Conservation (phyloP, 1,284 basidiomycete genomes). For the Flammula alnicola region DNA sequence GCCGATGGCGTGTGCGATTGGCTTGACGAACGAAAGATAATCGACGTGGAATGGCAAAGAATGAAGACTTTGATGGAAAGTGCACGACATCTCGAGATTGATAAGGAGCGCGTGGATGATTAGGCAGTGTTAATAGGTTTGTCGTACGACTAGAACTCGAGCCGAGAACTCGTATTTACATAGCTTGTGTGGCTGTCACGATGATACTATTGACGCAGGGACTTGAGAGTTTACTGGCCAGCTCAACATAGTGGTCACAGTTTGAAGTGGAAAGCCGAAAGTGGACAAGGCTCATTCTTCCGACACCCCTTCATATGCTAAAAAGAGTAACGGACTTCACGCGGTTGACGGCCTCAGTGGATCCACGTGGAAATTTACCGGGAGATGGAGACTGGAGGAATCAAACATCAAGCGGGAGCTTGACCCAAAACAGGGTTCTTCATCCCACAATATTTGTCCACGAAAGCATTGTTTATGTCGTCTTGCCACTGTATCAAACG, state of each 20-base stretch:
- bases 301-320: slow-evolving; percentile 15
- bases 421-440: slow-evolving; percentile 17
- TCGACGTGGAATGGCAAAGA: slow-evolving; percentile 70
- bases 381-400: slow-evolving; percentile 1
- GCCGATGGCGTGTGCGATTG: slow-evolving; percentile 82
- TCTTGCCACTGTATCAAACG: slow-evolving; percentile 16
- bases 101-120: slow-evolving; percentile 28
- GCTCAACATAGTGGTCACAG: slow-evolving; percentile 2
- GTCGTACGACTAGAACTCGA: not conserved
- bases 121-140: slow-evolving; percentile 9
- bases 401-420: slow-evolving; percentile 6
- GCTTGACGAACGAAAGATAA: slow-evolving; percentile 74
- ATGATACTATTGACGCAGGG: not conserved
- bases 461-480: slow-evolving; percentile 4
- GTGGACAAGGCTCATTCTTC: not conserved
- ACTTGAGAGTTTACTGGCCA: too few species aligned
- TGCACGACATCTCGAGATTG: slow-evolving; percentile 64
- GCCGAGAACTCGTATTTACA: slow-evolving; percentile 2
- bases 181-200: not conserved
- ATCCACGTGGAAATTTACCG: slow-evolving; percentile 30
- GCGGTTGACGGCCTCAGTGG: slow-evolving; percentile 37
- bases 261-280: not conserved
- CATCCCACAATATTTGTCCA: slow-evolving; percentile 16
- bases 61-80: slow-evolving; percentile 75
- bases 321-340: slow-evolving; percentile 40